phyloP scores from a whole-genome alignment of 2,329 filamentous ascomycete species.

The Mollisia scopiformis region DNA sequence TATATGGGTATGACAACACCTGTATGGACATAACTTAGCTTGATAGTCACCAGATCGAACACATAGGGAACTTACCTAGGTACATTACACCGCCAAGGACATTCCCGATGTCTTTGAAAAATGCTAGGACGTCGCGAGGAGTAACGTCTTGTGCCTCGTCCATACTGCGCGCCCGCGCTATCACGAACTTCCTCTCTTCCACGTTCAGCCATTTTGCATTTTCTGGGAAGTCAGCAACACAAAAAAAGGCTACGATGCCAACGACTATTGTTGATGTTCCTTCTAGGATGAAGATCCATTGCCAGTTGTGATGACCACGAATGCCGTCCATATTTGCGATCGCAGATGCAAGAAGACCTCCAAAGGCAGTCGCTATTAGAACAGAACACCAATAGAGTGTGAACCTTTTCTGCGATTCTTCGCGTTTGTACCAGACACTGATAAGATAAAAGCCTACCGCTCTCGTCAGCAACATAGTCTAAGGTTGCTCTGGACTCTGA shows the following conservation, averaged over 20 bases:
- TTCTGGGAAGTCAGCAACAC: conserved; percentile 50
- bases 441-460: conserved; percentile 18
- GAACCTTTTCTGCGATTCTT: conserved; percentile 6
- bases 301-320: conserved; percentile 47
- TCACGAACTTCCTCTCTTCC: conserved; percentile 38
- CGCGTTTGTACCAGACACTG: conserved; percentile 17
- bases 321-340: conserved; percentile 51
- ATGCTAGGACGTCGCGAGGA: not conserved
- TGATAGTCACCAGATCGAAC: no score
- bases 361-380: conserved; percentile 47
- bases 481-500: no score
- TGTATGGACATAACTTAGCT: no score
- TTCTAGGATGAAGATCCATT: conserved; percentile 40
- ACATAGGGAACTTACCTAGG: no score
- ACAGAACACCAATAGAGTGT: conserved; percentile 40
- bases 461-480: no score
- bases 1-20: no score
- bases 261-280: conserved; percentile 39
- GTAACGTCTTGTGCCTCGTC: not conserved
- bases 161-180: no score
- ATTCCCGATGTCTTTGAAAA: no score
- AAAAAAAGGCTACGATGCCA: conserved; percentile 42
- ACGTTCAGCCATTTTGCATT: conserved; percentile 45
- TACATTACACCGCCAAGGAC: no score
- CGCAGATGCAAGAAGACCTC: conserved; percentile 47